Conservation (phyloP, 2,329 filamentous ascomycete species). For the Dendryphion nanum region DNA sequence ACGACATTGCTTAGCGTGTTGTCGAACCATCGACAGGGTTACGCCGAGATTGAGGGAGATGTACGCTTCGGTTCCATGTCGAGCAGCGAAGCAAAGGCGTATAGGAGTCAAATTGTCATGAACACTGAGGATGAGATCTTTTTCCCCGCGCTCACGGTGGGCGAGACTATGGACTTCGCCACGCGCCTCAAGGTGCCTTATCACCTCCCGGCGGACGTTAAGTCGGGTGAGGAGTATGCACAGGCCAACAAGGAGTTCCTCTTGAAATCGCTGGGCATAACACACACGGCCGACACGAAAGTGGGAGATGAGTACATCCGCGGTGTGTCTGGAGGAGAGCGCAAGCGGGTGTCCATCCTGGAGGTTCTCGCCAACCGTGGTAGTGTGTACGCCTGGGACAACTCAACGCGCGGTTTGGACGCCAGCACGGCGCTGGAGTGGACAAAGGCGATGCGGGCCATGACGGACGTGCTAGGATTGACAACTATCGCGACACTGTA, state of each 20-base stretch:
- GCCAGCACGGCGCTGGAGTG: constrained; percentile 54
- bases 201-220: constrained; percentile 34
- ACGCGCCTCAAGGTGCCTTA: constrained; percentile 58
- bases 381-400: constrained; percentile 57
- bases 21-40: neutral
- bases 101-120: constrained; percentile 58
- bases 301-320: constrained; percentile 66
- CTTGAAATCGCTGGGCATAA: constrained; percentile 40
- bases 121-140: constrained; percentile 41
- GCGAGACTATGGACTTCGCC: constrained; percentile 54
- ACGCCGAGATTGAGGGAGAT: constrained; percentile 18
- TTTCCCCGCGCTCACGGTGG: constrained; percentile 52
- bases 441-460: constrained; percentile 50
- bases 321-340: constrained; percentile 66
- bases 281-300: constrained; percentile 62
- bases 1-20: constrained; percentile 43
- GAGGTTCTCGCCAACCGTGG: constrained; percentile 60
- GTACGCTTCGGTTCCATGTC: constrained; percentile 55
- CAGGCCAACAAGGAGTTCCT: constrained; percentile 54
- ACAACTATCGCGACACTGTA: constrained; percentile 58
- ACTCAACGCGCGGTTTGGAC: constrained; percentile 47
- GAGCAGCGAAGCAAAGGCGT: constrained; percentile 35
- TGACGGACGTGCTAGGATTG: constrained; percentile 49
- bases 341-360: constrained; percentile 68
- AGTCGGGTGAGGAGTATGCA: constrained; percentile 34